phyloP scores from a whole-genome alignment of 768 basidiomycete species.

The Pleurotus platypus region DNA sequence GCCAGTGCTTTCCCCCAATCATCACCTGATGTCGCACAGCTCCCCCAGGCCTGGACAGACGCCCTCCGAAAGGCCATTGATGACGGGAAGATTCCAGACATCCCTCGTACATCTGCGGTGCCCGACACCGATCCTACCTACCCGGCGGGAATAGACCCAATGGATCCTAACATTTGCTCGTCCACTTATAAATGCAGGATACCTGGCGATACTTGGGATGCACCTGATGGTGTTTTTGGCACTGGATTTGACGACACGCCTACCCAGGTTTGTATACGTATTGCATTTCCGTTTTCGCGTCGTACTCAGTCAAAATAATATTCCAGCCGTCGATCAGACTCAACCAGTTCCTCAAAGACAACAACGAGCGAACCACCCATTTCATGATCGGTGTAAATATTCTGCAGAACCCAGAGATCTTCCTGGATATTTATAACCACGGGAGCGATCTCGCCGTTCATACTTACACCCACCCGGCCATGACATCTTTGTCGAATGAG shows the following conservation, averaged over 20 bases:
- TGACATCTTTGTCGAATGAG: slow-evolving; percentile 72
- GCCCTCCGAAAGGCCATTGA: slow-evolving; percentile 63
- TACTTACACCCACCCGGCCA: slow-evolving; percentile 75
- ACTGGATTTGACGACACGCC: slow-evolving; percentile 84
- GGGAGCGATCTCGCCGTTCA: slow-evolving; percentile 50
- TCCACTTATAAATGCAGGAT: slow-evolving; percentile 66
- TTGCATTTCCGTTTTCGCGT: slow-evolving; percentile 4
- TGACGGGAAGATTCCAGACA: slow-evolving; percentile 69
- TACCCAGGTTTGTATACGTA: slow-evolving; percentile 27
- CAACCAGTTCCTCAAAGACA: slow-evolving; percentile 62
- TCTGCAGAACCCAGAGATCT: slow-evolving; percentile 48
- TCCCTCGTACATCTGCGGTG: slow-evolving; percentile 44
- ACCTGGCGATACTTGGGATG: slow-evolving; percentile 69
- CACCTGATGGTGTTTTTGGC: slow-evolving; percentile 64
- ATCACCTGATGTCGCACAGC: slow-evolving; percentile 40
- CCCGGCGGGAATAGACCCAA: slow-evolving; percentile 39
- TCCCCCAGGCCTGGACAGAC: slow-evolving; percentile 70
- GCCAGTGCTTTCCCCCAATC: slow-evolving; percentile 51
- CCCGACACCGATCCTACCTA: slow-evolving; percentile 38
- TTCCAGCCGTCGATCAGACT: slow-evolving; percentile 40
- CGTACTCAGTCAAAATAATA: neutral
- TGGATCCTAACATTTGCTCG: slow-evolving; percentile 63
- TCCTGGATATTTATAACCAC: slow-evolving; percentile 41
- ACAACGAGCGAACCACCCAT: slow-evolving; percentile 72
- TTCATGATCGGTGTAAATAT: slow-evolving; percentile 89